Evolutionary conservation across 2,329 filamentous ascomycete genomes (phyloP).

Genomic region (Coniochaeta prunicola): DNA sequence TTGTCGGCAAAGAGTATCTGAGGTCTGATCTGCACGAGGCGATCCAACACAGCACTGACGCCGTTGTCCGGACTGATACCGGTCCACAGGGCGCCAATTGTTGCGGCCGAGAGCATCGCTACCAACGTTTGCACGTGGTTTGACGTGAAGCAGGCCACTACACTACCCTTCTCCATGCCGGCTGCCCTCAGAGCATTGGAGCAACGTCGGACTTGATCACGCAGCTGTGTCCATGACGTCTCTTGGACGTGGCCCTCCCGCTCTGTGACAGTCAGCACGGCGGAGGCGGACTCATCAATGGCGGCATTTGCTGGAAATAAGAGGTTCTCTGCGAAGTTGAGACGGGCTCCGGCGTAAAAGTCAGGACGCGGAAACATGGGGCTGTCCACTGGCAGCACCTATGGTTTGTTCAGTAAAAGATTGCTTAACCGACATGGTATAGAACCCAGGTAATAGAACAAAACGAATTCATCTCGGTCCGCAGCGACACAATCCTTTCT

Average conservation of each 20-base stretch:
- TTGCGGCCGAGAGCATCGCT: conserved; percentile 76
- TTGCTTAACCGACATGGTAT: neutral
- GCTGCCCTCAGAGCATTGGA: conserved; percentile 61
- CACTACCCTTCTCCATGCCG: conserved; percentile 49
- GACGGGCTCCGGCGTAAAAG: conserved; percentile 71
- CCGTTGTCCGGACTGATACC: conserved; percentile 89
- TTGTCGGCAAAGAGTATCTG: conserved; percentile 81
- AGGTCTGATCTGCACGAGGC: conserved; percentile 78
- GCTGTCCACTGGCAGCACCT: conserved; percentile 62
- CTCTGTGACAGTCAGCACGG: conserved; percentile 79
- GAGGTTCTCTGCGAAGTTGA: conserved; percentile 95
- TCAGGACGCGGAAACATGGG: conserved; percentile 79
- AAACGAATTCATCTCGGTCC: neutral
- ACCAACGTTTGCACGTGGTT: conserved; percentile 86
- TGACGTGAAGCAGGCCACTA: conserved; percentile 71
- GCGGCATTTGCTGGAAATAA: conserved; percentile 62
- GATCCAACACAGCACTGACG: conserved; percentile 82
- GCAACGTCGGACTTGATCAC: conserved; percentile 69
- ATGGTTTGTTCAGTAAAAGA: neutral
- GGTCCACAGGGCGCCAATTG: conserved; percentile 86
- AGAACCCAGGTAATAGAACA: too few relatives aligned
- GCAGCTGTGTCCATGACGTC: conserved; percentile 70
- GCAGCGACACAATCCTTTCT: too few relatives aligned
- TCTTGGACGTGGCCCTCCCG: conserved; percentile 46
- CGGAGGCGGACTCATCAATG: conserved; percentile 52